Base-by-base conservation (phyloP, 345 rosid genomes). In the Rubroshorea leprosula region DNA sequence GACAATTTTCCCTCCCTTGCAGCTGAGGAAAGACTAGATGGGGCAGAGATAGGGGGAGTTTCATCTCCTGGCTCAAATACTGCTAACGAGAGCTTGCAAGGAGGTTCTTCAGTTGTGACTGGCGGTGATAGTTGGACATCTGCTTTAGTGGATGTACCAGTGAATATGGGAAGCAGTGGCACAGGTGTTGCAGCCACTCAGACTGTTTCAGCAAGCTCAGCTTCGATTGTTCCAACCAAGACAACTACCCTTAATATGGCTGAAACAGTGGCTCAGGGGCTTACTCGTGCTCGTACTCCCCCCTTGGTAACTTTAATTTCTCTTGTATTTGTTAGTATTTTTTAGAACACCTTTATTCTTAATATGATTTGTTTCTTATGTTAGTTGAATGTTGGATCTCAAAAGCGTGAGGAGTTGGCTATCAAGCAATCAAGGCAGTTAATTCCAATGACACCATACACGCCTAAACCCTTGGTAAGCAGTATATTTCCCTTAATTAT, bases 261-360 rank as follows among this genome's bases (percentile, higher is more conserved):
- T 68, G 87, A 87, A 79, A 74, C 97, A 57, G 64, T 90, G 74
- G 77, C 79, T 48, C 90, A 80, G 62, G 78, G 77, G 61, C 90
- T 92, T 26, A 53, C 72, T 27, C 78, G 78, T 65, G 73, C 81
- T 51, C 76, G 75, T 27, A 64, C 86, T n/a, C 76, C 78, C 29
- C 83, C 84, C 21, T 85, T 75, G 91, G 96, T 87, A 76, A 62
- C 24, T 61, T 54, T 46, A 39, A 35, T 19, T 59, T 55, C 49
- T 31, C 17, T 27, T 26, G 24, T 38, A 35, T 1, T 52, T 26
- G 20, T 15, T 21, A 57, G 25, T 19, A 38, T 46, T 22, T 39
- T 23, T 44, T 11, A 54, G 52, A 49, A 49, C 23, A 22, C 16
- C 27, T 49, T 3, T 24, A 50, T 53, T 27, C 61, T 70, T 47